Evolutionary conservation across 805 yeast species (phyloP), one percentile per base, ranked within the genome.

Genomic region (Wickerhamomyces chaumierensis): DNA sequence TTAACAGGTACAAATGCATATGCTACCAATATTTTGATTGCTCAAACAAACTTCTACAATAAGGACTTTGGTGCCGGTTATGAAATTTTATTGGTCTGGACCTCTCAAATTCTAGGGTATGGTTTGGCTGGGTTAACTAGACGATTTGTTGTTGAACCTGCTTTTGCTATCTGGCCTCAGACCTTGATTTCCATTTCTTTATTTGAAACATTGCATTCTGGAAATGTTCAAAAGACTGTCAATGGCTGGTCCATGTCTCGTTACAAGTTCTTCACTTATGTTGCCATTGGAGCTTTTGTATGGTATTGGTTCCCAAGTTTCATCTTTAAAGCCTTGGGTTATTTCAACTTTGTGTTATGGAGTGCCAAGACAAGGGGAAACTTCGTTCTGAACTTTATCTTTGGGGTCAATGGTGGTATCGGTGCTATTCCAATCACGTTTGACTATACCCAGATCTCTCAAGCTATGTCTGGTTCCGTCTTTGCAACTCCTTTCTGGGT

Each of bases 291-390:
- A n/a, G 53, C 67, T 18, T 76, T 77, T 47, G 44, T 67, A 3
- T 79, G 78, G 70, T 74, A 73, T 49, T 78, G 81, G 76, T 58
- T 81, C 46, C 85, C 86, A 3, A 81, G 78, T 39, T 78, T 64
- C 49, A 61, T 81, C 18, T 78, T 78, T 59, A 60, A 63, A 14
- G 84, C 75, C 2, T 63, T 81, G 40, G 66, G 77, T 1, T 70
- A 71, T 48, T 80, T 81, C 57, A 71, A 67, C n/a, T 54, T 65
- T 40, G 48, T 62, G 18, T 41, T 57, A n/a, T 60, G 64, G 63
- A 57, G 55, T 33, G 42, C 58, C 18, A 49, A 48, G 36, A 56
- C 58, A 14, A 55, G 60, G 43, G 53, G 75, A 43, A 77, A 78
- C 49, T 71, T 74, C 42, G 63, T 69, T 32, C 68, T 75, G 5